phyloP scores from a whole-genome alignment of 2,329 filamentous ascomycete species.

The Diaporthe citriasiana region DNA sequence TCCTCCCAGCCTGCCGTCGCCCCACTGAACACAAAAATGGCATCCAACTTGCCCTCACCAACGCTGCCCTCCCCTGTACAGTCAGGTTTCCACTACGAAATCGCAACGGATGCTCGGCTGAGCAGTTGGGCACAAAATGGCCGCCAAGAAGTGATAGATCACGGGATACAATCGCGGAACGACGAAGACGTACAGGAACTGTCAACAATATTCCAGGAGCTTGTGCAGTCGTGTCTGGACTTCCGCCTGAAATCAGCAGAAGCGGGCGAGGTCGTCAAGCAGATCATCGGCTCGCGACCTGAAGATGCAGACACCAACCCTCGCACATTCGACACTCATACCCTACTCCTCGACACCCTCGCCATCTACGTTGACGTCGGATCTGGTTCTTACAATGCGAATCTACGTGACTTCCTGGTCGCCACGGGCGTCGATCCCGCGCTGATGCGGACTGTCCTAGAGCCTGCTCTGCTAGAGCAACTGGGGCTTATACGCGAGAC shows the following conservation, averaged over 20 bases:
- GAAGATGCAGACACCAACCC: conserved; percentile 64
- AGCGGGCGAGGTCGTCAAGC: conserved; percentile 79
- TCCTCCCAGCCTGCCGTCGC: conserved; percentile 52
- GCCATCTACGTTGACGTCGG: conserved; percentile 84
- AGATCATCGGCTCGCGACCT: conserved; percentile 75
- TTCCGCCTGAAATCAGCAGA: conserved; percentile 75
- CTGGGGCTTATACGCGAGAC: conserved; percentile 87
- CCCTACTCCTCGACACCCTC: conserved; percentile 85
- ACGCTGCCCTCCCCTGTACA: conserved; percentile 52
- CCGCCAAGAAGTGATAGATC: conserved; percentile 75
- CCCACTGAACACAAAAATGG: conserved; percentile 35
- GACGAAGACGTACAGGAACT: conserved; percentile 79
- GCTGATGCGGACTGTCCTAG: conserved; percentile 86
- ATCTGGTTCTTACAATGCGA: conserved; percentile 61
- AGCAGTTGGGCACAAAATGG: conserved; percentile 77
- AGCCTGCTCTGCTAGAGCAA: conserved; percentile 80
- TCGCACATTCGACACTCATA: conserved; percentile 72
- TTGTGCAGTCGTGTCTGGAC: conserved; percentile 82
- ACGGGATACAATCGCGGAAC: conserved; percentile 74
- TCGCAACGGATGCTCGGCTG: conserved; percentile 79
- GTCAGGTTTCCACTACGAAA: conserved; percentile 78
- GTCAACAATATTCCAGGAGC: conserved; percentile 84
- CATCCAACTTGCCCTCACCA: conserved; percentile 47
- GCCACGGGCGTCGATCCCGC: conserved; percentile 79
- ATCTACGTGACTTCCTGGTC: conserved; percentile 77